These are phyloP conservation scores for Erodium texanum DNA, from an alignment of 441 rosid species.

Conservation along the genomic window DNA sequence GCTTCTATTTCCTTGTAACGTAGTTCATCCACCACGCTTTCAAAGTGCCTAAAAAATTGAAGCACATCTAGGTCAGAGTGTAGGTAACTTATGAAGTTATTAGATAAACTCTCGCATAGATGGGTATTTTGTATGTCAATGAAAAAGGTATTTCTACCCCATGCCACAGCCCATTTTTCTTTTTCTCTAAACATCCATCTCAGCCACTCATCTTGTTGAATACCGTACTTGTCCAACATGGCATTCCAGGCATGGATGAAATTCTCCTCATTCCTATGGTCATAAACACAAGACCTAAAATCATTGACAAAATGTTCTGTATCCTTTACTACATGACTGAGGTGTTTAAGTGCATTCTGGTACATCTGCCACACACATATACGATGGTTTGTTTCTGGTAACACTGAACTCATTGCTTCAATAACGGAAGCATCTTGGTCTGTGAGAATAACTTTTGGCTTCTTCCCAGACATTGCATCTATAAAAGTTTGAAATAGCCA, in stretches of 20 bases:
- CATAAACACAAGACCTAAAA: conserved; percentile 20
- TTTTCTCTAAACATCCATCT: conserved; percentile 20
- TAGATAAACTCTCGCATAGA: conserved; percentile 16
- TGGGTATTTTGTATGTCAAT: conserved; percentile 11
- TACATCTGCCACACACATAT: conserved; percentile 20
- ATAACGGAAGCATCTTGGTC: conserved; percentile 21
- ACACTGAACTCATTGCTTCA: conserved; percentile 15
- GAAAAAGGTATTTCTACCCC: conserved; percentile 15
- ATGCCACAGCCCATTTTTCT: conserved; percentile 21
- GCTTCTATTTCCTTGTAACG: conserved; percentile 22
- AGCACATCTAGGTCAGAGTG: conserved; percentile 17
- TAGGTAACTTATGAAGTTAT: conserved; percentile 8
- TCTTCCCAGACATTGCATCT: conserved; percentile 21
- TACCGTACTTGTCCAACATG: conserved; percentile 14
- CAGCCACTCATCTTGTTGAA: conserved; percentile 18
- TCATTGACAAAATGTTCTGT: not conserved
- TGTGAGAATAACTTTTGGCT: conserved; percentile 18
- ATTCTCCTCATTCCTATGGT: conserved; percentile 15
- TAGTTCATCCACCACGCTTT: conserved; percentile 20
- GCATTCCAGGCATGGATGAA: conserved; percentile 18
- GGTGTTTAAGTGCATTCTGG: conserved; percentile 19
- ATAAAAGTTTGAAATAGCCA: conserved; percentile 20
- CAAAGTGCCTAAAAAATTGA: conserved; percentile 21
- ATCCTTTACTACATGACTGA: conserved; percentile 11
- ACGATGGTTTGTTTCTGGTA: conserved; percentile 18